Conservation (phyloP, 2,329 filamentous ascomycete species). For the Cryphonectria parasitica region DNA sequence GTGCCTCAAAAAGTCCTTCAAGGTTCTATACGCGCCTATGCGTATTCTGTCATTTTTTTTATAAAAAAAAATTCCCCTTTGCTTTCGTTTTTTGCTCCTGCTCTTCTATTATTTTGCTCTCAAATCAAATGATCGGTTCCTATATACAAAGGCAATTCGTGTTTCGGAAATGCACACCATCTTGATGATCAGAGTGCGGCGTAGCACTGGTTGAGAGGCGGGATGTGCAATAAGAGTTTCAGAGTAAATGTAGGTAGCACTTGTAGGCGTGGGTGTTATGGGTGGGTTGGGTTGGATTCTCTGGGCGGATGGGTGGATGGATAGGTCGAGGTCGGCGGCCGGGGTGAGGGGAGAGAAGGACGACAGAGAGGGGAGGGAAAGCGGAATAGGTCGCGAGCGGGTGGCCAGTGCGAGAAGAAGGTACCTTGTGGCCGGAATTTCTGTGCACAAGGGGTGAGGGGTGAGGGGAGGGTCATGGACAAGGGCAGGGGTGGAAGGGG, state of each 20-base stretch:
- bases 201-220: slow-evolving; percentile 8
- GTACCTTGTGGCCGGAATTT: slow-evolving; percentile 3
- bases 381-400: slow-evolving; percentile 24
- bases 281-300: not conserved
- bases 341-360: not conserved
- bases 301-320: slow-evolving; percentile 9
- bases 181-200: not conserved
- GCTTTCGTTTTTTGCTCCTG: not conserved
- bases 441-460: slow-evolving; percentile 1
- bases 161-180: not conserved
- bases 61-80: too few relatives aligned
- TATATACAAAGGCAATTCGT: not conserved
- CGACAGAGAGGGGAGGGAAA: slow-evolving; percentile 13
- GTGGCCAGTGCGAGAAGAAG: slow-evolving; percentile 17
- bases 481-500: not conserved
- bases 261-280: slow-evolving; percentile 13
- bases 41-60: not conserved
- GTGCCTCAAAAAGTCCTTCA: not conserved
- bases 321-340: slow-evolving; percentile 1
- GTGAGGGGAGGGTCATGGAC: not conserved
- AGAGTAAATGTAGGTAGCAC: not conserved
- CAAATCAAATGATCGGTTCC: not conserved
- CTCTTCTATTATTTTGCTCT: too few relatives aligned
- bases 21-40: not conserved
- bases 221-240: slow-evolving; percentile 17